These are phyloP conservation scores for Kurtzmaniella natalensis DNA, from an alignment of 1,139 yeast species.

Conservation along the genomic window DNA sequence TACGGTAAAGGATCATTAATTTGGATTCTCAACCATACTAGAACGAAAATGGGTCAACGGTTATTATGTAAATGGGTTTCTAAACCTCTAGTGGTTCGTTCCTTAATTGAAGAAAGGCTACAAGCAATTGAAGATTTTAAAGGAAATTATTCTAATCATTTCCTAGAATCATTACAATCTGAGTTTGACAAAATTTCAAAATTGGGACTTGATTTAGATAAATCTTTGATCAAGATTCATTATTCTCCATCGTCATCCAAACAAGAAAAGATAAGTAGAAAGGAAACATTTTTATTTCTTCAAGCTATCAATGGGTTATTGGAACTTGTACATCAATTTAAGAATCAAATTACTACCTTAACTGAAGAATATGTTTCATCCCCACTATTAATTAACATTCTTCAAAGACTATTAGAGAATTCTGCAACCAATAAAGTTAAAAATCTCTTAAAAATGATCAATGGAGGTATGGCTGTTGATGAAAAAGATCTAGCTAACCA, in stretches of 20 bases:
- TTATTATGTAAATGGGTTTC: slow-evolving; percentile 67
- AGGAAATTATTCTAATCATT: slow-evolving; percentile 35
- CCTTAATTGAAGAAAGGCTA: slow-evolving; percentile 52
- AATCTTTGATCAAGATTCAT: slow-evolving; percentile 61
- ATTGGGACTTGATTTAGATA: slow-evolving; percentile 54
- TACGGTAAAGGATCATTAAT: slow-evolving; percentile 58
- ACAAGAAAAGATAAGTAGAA: slow-evolving; percentile 50
- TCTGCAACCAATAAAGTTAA: slow-evolving; percentile 19
- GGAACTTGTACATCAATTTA: slow-evolving; percentile 23
- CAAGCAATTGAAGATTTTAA: slow-evolving; percentile 60
- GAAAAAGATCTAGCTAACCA: slow-evolving; percentile 40
- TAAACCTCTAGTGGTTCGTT: slow-evolving; percentile 57
- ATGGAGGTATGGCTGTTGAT: slow-evolving; percentile 53
- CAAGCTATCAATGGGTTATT: slow-evolving; percentile 42
- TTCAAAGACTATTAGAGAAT: slow-evolving; percentile 17
- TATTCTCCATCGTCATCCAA: slow-evolving; percentile 38
- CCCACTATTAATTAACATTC: slow-evolving; percentile 19
- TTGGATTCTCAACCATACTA: slow-evolving; percentile 77
- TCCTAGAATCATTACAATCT: slow-evolving; percentile 50
- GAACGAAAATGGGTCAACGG: slow-evolving; percentile 72
- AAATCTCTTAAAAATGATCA: slow-evolving; percentile 48
- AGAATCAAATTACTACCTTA: slow-evolving; percentile 7
- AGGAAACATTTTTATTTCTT: slow-evolving; percentile 61
- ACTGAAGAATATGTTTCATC: slow-evolving; percentile 14
- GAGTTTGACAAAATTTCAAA: slow-evolving; percentile 33